These are phyloP conservation scores for Xerocomus brunneocitrinus DNA, from an alignment of 768 basidiomycete species.

Conservation along the genomic window DNA sequence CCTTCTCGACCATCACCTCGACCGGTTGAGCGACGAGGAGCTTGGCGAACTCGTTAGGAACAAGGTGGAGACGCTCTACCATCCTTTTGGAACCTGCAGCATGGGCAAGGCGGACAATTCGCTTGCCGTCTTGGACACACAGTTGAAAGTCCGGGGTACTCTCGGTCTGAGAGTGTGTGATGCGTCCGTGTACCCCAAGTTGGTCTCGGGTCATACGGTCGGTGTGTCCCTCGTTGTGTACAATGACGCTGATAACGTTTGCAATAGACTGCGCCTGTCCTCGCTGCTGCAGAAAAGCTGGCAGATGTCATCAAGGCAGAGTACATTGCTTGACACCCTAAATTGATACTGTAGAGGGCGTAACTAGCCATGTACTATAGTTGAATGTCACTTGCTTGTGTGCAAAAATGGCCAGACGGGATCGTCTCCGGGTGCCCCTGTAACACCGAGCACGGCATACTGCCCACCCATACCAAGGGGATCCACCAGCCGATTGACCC, in stretches of 20 bases:
- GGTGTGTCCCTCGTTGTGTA: constrained; percentile 7
- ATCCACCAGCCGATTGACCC: constrained; percentile 73
- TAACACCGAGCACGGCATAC: constrained; percentile 75
- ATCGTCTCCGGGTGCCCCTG: constrained; percentile 8
- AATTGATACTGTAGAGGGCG: neutral
- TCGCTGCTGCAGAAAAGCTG: constrained; percentile 34
- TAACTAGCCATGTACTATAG: neutral
- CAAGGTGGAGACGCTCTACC: constrained; percentile 39
- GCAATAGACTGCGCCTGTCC: constrained; percentile 25
- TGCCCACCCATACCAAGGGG: constrained; percentile 79
- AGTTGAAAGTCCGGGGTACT: constrained; percentile 40
- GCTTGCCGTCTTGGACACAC: constrained; percentile 41
- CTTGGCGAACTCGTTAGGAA: constrained; percentile 32
- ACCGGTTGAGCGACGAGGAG: constrained; percentile 29
- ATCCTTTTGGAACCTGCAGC: constrained; percentile 37
- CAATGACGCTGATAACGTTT: neutral
- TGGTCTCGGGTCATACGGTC: constrained; percentile 45
- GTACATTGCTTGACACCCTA: constrained; percentile 1
- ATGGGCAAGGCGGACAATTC: constrained; percentile 38
- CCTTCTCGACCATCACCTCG: constrained; percentile 37
- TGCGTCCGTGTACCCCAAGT: constrained; percentile 41
- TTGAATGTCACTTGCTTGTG: neutral
- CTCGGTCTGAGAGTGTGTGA: constrained; percentile 43
- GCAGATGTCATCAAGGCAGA: constrained; percentile 31
- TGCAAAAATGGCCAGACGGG: constrained; percentile 32